phyloP scores from a whole-genome alignment of 202 grass and related monocot species.

The Digitaria exilis region DNA sequence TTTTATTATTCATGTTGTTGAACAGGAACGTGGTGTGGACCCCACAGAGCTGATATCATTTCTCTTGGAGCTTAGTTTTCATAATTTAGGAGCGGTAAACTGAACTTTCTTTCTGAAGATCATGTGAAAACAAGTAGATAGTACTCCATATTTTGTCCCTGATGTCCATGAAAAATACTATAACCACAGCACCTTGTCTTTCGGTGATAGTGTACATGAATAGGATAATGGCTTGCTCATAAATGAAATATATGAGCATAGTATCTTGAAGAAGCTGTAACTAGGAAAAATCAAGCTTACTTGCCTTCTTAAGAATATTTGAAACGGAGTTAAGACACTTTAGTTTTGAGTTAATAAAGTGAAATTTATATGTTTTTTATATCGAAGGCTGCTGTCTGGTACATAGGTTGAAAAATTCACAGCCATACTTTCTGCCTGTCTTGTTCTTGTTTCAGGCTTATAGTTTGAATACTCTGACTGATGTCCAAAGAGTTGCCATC shows the following conservation, averaged over 20 bases:
- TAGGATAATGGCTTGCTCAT: constrained; percentile 8
- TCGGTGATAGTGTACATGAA: constrained; percentile 6
- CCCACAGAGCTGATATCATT: constrained; percentile 89
- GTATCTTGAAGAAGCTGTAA: constrained; percentile 10
- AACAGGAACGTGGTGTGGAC: constrained; percentile 91
- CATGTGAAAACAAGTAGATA: constrained; percentile 11
- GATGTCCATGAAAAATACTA: constrained; percentile 11
- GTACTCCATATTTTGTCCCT: neutral
- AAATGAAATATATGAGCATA: neutral
- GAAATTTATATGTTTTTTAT: constrained; percentile 7
- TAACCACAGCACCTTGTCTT: neutral
- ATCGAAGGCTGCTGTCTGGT: neutral
- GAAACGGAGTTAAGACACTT: constrained; percentile 16
- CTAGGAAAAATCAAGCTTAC: neutral
- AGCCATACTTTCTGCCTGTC: neutral
- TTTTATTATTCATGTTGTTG: constrained; percentile 38
- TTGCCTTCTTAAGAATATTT: constrained; percentile 14
- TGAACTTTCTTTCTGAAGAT: constrained; percentile 26
- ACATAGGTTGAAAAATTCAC: constrained; percentile 13
- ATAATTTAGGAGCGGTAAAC: constrained; percentile 72
- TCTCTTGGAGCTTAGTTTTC: constrained; percentile 95
- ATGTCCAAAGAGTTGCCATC: constrained; percentile 79
- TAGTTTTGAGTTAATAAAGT: neutral
- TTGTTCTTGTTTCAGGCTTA: constrained; percentile 67
- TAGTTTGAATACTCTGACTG: constrained; percentile 78